Base-by-base conservation (phyloP, 805 yeast species). In the Pichia insulana region DNA sequence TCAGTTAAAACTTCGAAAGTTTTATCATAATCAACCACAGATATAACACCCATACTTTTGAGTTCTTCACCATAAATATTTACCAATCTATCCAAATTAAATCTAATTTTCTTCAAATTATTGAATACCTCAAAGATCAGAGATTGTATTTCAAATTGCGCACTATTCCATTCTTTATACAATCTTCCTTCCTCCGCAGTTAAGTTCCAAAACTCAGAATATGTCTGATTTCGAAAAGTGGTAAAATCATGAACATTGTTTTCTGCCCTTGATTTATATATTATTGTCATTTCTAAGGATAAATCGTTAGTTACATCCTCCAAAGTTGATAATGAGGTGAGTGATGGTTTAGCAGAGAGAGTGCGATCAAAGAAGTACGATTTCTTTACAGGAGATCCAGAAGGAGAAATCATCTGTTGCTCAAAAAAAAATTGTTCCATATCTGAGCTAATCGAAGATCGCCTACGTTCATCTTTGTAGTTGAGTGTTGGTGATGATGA, bases 181-280 rank as follows among this genome's bases (percentile, higher is more conserved):
- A 33, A 34, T 25, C 25, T 22, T 1, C 50, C 50, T 35, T 61
- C 64, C 7, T 56, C 57, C 1, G 40, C 12, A 1, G 55, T 46
- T 6, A 61, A 34, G 27, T 49, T 52, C 64, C 64, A 61, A 41
- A 60, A 60, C 19, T 52, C 57, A 1, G 41, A 41, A 39, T 57
- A 60, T 25, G 54, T 54, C 2, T 46, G 40, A 35, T 55, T 56
- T 18, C 49, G 54, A 30, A 58, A 57, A 8, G 42, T 42, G 19
- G 46, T 51, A 37, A 59, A 42, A 11, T 45, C 38, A 37, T 56
- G 63, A 2, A 40, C 35, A 33, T 50, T 52, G 3, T 43, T 33
- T 16, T 45, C 37, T 1, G 62, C 59, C 31, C 63, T 50, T 18
- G 62, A 58, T 18, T 58, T 55, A 12, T 50, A 41, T 16, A 59